phyloP scores from a whole-genome alignment of 495 filamentous ascomycete genomes.

The Penicillium angulare region DNA sequence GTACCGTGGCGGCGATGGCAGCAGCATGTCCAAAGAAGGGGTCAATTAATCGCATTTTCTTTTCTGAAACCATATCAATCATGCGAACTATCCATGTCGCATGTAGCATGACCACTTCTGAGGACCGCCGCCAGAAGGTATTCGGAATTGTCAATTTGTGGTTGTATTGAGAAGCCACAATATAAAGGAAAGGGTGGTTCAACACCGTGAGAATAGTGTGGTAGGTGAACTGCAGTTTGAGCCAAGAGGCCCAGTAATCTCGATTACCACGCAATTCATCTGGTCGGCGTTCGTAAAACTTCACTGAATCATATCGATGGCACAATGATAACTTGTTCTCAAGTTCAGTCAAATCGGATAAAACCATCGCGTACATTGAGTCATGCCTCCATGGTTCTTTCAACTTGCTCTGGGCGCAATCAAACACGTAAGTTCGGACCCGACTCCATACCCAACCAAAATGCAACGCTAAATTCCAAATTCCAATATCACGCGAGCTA shows the following conservation, averaged over 20 bases:
- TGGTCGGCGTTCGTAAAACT: slow-evolving; percentile 42
- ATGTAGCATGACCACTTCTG: slow-evolving; percentile 43
- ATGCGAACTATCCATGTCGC: slow-evolving; percentile 50
- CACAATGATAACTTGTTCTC: slow-evolving; percentile 45
- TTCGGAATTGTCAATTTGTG: slow-evolving; percentile 47
- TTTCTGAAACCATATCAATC: slow-evolving; percentile 49
- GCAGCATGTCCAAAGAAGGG: slow-evolving; percentile 46
- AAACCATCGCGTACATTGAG: slow-evolving; percentile 43
- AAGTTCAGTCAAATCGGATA: slow-evolving; percentile 44
- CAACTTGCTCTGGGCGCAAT: slow-evolving; percentile 40
- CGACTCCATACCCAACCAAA: slow-evolving; percentile 48
- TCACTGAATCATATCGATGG: slow-evolving; percentile 47
- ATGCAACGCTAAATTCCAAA: slow-evolving; percentile 42
- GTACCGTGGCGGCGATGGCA: slow-evolving; percentile 45
- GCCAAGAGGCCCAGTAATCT: slow-evolving; percentile 45
- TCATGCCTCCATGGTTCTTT: slow-evolving; percentile 48
- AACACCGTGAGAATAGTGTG: slow-evolving; percentile 45
- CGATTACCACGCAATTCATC: slow-evolving; percentile 35
- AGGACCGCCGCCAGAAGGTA: slow-evolving; percentile 46
- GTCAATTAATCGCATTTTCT: slow-evolving; percentile 42
- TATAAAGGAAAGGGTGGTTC: slow-evolving; percentile 49
- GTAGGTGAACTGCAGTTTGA: slow-evolving; percentile 48
- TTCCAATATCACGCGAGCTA: slow-evolving; percentile 31
- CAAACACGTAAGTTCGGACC: slow-evolving; percentile 38
- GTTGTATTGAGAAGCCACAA: slow-evolving; percentile 46